Base-by-base conservation (phyloP, 2,329 filamentous ascomycete species). In the Teratosphaeria gauchensis region DNA sequence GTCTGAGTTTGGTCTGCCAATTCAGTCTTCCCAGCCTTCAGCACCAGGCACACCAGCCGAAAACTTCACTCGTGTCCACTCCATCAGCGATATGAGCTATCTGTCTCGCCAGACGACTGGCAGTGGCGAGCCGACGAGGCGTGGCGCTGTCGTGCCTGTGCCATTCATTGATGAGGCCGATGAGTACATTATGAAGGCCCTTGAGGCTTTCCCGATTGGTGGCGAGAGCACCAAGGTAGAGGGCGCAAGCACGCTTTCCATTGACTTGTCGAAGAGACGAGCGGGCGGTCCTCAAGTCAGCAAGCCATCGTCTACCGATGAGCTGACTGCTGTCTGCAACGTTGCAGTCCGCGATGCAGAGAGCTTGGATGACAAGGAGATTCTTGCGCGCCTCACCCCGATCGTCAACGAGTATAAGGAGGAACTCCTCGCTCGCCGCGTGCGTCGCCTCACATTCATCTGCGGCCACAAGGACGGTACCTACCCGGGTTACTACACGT, bases 401-500 rank as follows among this genome's bases (percentile, higher is more conserved):
- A 83, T 97, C 58, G 83, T 99, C 30, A 83, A 87, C 35, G 85
- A 89, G 51, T 86, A 87, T 82, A 92, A 89, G 80, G 84, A 89
- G 1, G 94, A 99, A 68, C 82, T 99, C 28, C 77, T 92, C 30
- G 79, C 86, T 57, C 90, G 88, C 66, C 85, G 87, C 55, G 87
- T 99, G 54, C 91, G 94, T 64, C 89, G 94, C 66, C 78, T 99
- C 58, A 96, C 92, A 55, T 96, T 99, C 78, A 94, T 97, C 74
- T 96, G 92, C 71, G 94, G 94, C 58, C 90, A 90, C 79, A 90
- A 87, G 71, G 90, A 99, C 71, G 94, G 92, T 58, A 90, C 90
- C 14, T 96, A 97, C 74, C 94, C 92, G 24, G 91, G 90, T 54
- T 97, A 99, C 83, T 97, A 89, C 82, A 99, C 94, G 51, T 99